These are phyloP conservation scores for Dothiorella sarmentorum DNA, from an alignment of 2,329 filamentous ascomycete genomes.

Conservation along the genomic window DNA sequence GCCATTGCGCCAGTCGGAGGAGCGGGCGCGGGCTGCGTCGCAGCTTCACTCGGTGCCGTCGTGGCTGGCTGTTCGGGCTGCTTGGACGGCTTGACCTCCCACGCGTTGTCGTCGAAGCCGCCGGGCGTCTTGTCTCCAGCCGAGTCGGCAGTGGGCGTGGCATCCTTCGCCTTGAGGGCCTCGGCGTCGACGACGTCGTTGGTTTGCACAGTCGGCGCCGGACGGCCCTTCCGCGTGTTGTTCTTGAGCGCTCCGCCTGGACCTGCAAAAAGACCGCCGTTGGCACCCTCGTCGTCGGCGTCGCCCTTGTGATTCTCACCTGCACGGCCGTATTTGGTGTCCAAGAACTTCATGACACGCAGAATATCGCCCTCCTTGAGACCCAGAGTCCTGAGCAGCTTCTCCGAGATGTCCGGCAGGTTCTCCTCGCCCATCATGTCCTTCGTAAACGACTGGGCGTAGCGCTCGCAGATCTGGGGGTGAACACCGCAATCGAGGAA, in stretches of 20 bases:
- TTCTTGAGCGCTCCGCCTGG: conserved; percentile 88
- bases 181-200: conserved; percentile 85
- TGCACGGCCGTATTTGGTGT: conserved; percentile 72
- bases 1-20: conserved; percentile 63
- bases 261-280: conserved; percentile 80
- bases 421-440: conserved; percentile 97
- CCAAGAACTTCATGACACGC: conserved; percentile 86
- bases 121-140: conserved; percentile 39
- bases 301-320: conserved; percentile 51
- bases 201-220: conserved; percentile 79
- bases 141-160: conserved; percentile 21
- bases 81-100: conserved; percentile 86
- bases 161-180: conserved; percentile 65
- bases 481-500: conserved; percentile 91
- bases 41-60: conserved; percentile 24
- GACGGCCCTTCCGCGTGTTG: conserved; percentile 89
- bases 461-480: conserved; percentile 89
- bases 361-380: conserved; percentile 94
- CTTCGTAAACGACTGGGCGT: conserved; percentile 80
- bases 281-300: conserved; percentile 48
- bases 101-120: conserved; percentile 94
- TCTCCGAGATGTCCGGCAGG: conserved; percentile 81
- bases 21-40: conserved; percentile 34
- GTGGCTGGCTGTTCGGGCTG: conserved; percentile 42
- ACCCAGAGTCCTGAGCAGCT: conserved; percentile 80